phyloP scores from a whole-genome alignment of 2,329 filamentous ascomycete species.

The Ophiognomonia clavigignenti-juglandacearum region DNA sequence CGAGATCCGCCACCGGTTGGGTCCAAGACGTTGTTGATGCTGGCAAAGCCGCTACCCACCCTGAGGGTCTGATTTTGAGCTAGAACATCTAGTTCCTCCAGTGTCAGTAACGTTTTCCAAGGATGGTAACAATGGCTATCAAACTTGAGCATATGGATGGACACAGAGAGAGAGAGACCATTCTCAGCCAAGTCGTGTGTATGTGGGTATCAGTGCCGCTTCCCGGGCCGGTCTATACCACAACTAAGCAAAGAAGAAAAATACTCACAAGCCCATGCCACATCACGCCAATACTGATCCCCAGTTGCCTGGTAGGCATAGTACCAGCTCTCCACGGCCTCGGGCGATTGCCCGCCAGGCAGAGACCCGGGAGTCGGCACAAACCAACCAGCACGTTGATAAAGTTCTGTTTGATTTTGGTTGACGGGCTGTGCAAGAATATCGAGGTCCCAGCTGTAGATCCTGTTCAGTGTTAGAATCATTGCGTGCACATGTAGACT shows the following conservation, averaged over 20 bases:
- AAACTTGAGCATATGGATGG: too few species aligned
- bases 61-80: not conserved
- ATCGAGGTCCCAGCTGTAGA: not conserved
- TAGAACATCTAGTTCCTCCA: not conserved
- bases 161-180: too few species aligned
- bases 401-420: constrained; percentile 1
- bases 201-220: too few species aligned
- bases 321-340: constrained; percentile 7
- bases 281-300: not conserved
- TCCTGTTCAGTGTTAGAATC: not conserved
- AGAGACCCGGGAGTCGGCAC: not conserved
- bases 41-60: not conserved
- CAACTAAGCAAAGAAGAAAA: not conserved
- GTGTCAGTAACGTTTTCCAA: not conserved
- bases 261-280: not conserved
- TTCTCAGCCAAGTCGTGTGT: too few species aligned
- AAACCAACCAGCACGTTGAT: constrained; percentile 1
- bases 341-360: not conserved
- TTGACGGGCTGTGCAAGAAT: not conserved
- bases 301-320: constrained; percentile 5
- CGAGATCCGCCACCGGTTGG: not conserved
- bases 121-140: too few species aligned
- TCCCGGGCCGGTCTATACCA: too few species aligned
- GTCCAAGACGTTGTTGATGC: not conserved
- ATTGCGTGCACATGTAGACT: too few species aligned